Evolutionary conservation across 2,329 filamentous ascomycete species (phyloP), one percentile per base, ranked within the genome.

Genomic region (Xylariaceae sp.): DNA sequence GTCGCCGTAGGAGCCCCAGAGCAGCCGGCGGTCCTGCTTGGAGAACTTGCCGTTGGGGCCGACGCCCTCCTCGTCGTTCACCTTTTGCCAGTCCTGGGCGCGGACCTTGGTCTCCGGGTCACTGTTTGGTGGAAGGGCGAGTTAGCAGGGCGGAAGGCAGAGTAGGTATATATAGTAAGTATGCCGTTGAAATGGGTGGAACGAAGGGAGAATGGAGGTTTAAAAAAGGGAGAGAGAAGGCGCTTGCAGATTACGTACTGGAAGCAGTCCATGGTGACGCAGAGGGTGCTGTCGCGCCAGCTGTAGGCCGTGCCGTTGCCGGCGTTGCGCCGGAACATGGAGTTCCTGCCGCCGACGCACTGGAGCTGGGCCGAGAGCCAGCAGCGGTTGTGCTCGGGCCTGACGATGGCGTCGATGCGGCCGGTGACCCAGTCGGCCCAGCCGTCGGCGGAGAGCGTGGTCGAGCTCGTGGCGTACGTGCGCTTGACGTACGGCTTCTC

Each of bases 401-500:
- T 39, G 3, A 68, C 52, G 36, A 69, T 56, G 9, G 55, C 51
- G 36, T 69, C 57, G 45, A 69, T 61, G 17, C 64, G 58, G 1
- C 50, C 47, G 2, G 57, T 53, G 1, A 65, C 56, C 56, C 59
- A 63, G 7, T 62, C 49, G 6, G 62, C 57, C 68, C 67, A 71
- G 3, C 56, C 55, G 33, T 66, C 61, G 24, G 55, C 55, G 0
- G 37, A 50, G 7, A 72, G 61, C 2, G 61, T 65, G 14, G 51
- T 64, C 9, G 67, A 69, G 8, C 58, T 60, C 14, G 68, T 72
- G 14, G 58, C 34, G 39, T 69, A 68, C 2, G 67, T 68, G 6
- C 67, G 62, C 57, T 72, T 72, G 33, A 66, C 59, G 38, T 72
- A 73, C 0, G 70, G 70, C 15, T 66, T 61, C 18, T 69, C 61